phyloP scores from a whole-genome alignment of 2,329 filamentous ascomycete species.

The Colletotrichum australisinense region DNA sequence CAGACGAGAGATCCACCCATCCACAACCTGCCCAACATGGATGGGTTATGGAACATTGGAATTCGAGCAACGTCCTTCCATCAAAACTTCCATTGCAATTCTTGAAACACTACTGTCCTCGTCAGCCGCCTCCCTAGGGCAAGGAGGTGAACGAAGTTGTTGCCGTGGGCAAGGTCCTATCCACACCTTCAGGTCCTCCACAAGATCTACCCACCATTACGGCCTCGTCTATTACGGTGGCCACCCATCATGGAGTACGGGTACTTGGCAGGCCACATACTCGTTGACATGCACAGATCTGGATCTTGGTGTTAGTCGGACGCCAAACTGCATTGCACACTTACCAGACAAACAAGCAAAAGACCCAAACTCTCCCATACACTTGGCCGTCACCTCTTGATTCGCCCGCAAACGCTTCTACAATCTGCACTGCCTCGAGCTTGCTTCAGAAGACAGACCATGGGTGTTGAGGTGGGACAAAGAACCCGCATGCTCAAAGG shows the following conservation, averaged over 20 bases:
- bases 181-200: neutral
- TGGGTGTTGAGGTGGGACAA: conserved; percentile 2
- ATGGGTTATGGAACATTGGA: conserved; percentile 19
- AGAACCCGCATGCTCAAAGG: neutral
- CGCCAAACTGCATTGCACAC: neutral
- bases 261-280: neutral
- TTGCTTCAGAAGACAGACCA: neutral
- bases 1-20: conserved; percentile 19
- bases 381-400: neutral
- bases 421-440: neutral
- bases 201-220: neutral
- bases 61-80: conserved; percentile 26
- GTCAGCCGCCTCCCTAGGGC: neutral
- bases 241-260: too few species aligned
- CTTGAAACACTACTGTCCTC: conserved; percentile 14
- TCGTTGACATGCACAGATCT: neutral
- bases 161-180: neutral
- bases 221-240: neutral
- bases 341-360: neutral
- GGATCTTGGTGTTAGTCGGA: neutral
- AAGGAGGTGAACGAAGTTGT: neutral
- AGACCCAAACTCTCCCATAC: neutral
- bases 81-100: conserved; percentile 29
- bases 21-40: neutral
- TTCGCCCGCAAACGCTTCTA: neutral